Base-by-base conservation (phyloP, 2,329 filamentous ascomycete species). In the Aspergillus sp. region DNA sequence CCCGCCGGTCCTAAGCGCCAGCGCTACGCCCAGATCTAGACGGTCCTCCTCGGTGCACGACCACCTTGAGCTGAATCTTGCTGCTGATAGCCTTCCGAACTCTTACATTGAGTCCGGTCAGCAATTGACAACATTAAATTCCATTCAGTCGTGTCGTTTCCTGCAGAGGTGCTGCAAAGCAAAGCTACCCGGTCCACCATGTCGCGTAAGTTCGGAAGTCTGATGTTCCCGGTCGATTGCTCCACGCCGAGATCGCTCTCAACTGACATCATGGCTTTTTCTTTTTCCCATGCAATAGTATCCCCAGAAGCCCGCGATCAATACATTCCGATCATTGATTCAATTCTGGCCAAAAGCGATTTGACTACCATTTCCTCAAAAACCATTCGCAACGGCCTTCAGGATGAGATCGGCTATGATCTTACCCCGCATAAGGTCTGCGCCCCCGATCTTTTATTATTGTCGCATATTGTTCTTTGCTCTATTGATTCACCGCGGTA, bases 281-380 rank as follows among this genome's bases (percentile, higher is more conserved):
- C 55, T 23, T 32, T 63, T 59, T 41, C 43, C 43, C 58, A 55
- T 55, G 55, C 62, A 53, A 66, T 68, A 84, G 81, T 86, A 62
- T 75, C 84, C 38, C 69, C 79, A 38, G 81, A 83, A 62, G 70
- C 79, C 50, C 78, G 80, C 72, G 76, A 78, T 55, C 77, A 77
- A 55, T 87, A 87, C 72, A 79, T 81, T 48, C 76, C 76, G 67
- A 86, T 88, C 72, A 89, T 89, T 67, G 87, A 89, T 73, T 78
- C 79, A 32, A 89, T 89, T 67, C 79, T 89, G 54, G 80, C 80
- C 48, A 76, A 76, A 57, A 85, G 85, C 70, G 86, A 89, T 68
- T 78, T 89, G 30, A 85, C 85, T 64, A 88, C 85, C 57, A 84
- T 89, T 65, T 87, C 87, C 38, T 85, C 85, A 61, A 89, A 89